Evolutionary conservation across 2,329 filamentous ascomycete genomes (phyloP).

Genomic region (Iodosphaeria phyllophila): DNA sequence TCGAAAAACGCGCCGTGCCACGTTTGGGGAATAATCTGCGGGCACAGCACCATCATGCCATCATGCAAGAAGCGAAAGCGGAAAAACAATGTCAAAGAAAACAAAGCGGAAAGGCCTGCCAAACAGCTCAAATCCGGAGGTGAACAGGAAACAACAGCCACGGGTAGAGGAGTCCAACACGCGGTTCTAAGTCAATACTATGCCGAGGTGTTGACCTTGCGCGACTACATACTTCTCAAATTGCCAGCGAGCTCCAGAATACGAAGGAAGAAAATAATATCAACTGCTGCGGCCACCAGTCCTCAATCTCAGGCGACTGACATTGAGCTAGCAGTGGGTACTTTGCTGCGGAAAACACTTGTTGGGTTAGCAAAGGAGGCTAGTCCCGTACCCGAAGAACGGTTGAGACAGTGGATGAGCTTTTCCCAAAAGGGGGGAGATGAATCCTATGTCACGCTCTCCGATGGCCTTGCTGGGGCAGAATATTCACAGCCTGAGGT

Average conservation of each 20-base stretch:
- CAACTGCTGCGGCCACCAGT: constrained; percentile 13
- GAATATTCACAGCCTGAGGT: constrained; percentile 47
- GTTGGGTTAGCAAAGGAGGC: constrained; percentile 32
- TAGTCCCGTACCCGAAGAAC: constrained; percentile 15
- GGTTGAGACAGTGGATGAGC: constrained; percentile 34
- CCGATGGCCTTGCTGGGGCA: constrained; percentile 23
- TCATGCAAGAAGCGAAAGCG: constrained; percentile 1
- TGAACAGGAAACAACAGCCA: no score
- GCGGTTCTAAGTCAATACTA: constrained; percentile 55
- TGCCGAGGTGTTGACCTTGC: constrained; percentile 42
- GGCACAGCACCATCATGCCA: constrained; percentile 1
- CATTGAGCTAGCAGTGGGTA: constrained; percentile 24
- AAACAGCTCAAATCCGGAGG: no score
- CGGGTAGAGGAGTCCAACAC: constrained; percentile 17
- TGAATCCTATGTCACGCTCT: constrained; percentile 34
- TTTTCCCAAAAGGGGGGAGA: constrained; percentile 47
- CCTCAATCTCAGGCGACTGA: constrained; percentile 9
- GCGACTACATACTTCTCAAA: constrained; percentile 47
- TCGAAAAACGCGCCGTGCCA: no score
- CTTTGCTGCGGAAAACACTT: constrained; percentile 50
- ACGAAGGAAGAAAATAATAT: constrained; percentile 38
- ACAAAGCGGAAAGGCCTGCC: background rate
- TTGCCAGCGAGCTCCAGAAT: constrained; percentile 50
- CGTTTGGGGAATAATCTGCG: no score
- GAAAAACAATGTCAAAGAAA: background rate